Conservation (phyloP, 257 asterid species). For the Solanum chilense region DNA sequence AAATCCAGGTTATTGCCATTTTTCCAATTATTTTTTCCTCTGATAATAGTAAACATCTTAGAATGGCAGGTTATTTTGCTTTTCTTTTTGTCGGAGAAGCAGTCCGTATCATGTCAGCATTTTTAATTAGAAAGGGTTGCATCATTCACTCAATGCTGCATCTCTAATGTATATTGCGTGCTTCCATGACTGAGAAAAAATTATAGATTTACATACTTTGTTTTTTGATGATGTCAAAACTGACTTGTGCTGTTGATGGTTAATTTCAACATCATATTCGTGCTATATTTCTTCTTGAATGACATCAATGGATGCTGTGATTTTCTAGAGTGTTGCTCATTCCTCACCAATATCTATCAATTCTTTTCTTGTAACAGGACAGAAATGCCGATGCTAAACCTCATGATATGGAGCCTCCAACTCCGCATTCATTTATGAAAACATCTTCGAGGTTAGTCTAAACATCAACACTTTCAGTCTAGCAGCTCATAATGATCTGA, state of each 20-base stretch:
- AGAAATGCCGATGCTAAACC: slow-evolving; percentile 63
- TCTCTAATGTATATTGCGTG: background rate
- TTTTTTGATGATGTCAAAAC: background rate
- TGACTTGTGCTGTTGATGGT: background rate
- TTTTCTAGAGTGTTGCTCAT: background rate
- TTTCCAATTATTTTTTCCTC: background rate
- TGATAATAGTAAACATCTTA: background rate
- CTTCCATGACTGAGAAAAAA: background rate
- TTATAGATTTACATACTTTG: background rate
- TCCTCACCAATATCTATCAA: background rate
- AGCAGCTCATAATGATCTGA: background rate
- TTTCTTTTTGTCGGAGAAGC: background rate
- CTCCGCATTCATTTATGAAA: slow-evolving; percentile 59
- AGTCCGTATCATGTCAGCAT: background rate
- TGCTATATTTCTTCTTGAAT: background rate
- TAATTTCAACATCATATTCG: background rate
- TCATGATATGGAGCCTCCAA: slow-evolving; percentile 67
- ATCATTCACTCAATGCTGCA: background rate
- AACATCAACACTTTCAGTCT: background rate
- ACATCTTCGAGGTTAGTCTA: slow-evolving; percentile 62
- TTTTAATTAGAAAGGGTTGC: background rate
- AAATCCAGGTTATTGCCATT: background rate
- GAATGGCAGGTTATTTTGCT: background rate
- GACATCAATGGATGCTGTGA: background rate
- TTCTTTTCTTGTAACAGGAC: slow-evolving; percentile 38